These are phyloP conservation scores for Melocanna baccifera DNA, from an alignment of 176 grass and related monocot genomes.

Conservation along the genomic window DNA sequence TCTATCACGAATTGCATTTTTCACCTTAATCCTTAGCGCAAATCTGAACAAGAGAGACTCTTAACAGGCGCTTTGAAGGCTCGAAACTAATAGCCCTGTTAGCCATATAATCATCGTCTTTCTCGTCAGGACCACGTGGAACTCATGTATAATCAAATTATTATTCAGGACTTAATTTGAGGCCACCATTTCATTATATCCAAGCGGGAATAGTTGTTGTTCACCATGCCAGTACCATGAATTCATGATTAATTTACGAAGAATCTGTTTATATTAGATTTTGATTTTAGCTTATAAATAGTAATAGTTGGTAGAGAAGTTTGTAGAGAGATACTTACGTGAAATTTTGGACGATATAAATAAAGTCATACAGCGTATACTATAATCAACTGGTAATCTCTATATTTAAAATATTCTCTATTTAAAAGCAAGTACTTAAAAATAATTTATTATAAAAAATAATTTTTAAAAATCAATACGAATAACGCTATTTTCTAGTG, in stretches of 20 bases:
- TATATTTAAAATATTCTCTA: too few relatives aligned
- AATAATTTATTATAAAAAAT: too few relatives aligned
- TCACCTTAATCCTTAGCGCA: not conserved
- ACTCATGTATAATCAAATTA: not conserved
- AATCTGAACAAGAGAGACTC: slow-evolving; percentile 31
- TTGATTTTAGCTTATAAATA: too few relatives aligned
- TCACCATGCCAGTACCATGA: not conserved
- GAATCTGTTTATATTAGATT: too few relatives aligned
- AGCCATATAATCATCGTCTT: slow-evolving; percentile 8
- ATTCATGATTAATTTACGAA: not conserved
- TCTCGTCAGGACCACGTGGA: not conserved
- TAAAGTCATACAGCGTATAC: too few relatives aligned
- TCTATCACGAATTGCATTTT: not conserved
- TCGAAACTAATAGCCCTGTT: not conserved
- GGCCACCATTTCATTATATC: not conserved
- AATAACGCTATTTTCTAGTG: not conserved
- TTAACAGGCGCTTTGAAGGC: not conserved
- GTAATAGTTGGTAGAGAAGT: too few relatives aligned
- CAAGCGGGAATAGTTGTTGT: not conserved
- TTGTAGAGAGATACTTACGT: too few relatives aligned
- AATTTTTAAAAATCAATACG: too few relatives aligned
- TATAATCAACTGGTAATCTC: too few relatives aligned
- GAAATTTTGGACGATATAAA: too few relatives aligned
- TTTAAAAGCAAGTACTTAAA: too few relatives aligned
- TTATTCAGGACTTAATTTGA: not conserved